Conservation (phyloP, 169 alveolate genomes). For the Eimeria praecox region DNA sequence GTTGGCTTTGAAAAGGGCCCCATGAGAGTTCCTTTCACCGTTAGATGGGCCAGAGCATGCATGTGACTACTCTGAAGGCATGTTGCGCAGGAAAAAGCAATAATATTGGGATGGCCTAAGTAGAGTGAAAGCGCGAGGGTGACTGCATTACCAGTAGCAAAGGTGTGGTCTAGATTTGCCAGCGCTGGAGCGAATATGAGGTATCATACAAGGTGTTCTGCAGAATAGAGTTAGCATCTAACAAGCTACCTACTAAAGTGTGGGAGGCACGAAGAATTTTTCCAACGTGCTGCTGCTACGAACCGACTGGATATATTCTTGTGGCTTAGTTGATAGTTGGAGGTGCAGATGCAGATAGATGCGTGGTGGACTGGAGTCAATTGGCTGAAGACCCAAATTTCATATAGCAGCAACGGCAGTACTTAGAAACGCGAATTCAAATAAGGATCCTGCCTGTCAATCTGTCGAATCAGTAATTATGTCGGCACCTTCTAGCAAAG, state of each 20-base stretch:
- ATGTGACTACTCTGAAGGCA: not conserved
- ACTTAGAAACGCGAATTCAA: not conserved
- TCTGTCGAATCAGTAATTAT: not conserved
- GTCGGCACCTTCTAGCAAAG: not conserved
- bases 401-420: not conserved
- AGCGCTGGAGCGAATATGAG: not conserved
- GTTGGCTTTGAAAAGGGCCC: not conserved
- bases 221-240: not conserved
- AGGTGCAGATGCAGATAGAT: not conserved
- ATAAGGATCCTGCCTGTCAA: not conserved
- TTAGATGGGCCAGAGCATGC: not conserved
- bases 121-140: not conserved
- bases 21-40: not conserved
- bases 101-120: too few relatives aligned
- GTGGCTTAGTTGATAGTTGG: not conserved
- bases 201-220: not conserved
- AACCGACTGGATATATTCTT: not conserved
- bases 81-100: too few relatives aligned
- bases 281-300: not conserved
- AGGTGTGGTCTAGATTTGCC: not conserved
- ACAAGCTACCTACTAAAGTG: not conserved
- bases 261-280: not conserved
- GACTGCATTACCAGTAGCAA: not conserved
- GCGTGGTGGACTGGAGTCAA: not conserved
- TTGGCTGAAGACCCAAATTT: too few relatives aligned